A percentile compares a stretch with the other conserved stretches of the same genome.
Evolutionary conservation across 352 stramenopile species (phyloP).

Genomic region (Globisporangium canariense): DNA sequence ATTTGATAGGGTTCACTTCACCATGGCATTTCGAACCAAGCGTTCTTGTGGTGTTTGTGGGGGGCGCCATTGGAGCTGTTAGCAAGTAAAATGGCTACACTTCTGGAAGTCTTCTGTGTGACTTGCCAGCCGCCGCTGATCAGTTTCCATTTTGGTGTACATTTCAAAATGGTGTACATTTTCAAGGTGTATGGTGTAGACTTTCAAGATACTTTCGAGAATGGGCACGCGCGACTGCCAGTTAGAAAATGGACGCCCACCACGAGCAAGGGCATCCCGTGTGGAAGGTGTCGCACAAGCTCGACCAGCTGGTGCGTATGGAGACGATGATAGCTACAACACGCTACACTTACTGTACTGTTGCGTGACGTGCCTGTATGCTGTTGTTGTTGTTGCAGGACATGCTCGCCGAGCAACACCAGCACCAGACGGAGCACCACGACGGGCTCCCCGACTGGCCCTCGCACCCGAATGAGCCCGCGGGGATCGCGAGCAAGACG

Average conservation of each 20-base stretch:
- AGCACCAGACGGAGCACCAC: conserved; percentile 38
- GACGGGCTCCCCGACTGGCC: conserved; percentile 49
- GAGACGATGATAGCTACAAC: background rate
- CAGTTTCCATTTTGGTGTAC: no score
- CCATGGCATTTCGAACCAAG: no score
- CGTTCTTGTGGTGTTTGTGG: background rate
- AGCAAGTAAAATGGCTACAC: background rate
- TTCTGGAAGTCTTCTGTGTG: background rate
- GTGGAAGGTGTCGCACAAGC: conserved; percentile 54
- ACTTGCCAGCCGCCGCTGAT: no score
- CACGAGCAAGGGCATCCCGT: conserved; percentile 22
- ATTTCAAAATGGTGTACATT: no score
- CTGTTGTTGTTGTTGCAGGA: conserved; percentile 21
- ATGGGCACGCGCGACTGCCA: background rate
- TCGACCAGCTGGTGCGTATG: conserved; percentile 38
- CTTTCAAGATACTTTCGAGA: background rate
- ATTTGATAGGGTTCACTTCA: background rate
- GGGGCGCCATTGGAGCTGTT: background rate
- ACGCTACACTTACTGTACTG: background rate
- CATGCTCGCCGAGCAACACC: conserved; percentile 53
- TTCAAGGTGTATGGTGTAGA: background rate
- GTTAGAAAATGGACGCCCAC: background rate
- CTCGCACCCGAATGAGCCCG: conserved; percentile 22
- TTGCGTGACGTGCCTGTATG: background rate
- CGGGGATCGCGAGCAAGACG: conserved; percentile 31